Base-by-base conservation (phyloP, 2,329 filamentous ascomycete species). In the Cladosporium halotolerans region DNA sequence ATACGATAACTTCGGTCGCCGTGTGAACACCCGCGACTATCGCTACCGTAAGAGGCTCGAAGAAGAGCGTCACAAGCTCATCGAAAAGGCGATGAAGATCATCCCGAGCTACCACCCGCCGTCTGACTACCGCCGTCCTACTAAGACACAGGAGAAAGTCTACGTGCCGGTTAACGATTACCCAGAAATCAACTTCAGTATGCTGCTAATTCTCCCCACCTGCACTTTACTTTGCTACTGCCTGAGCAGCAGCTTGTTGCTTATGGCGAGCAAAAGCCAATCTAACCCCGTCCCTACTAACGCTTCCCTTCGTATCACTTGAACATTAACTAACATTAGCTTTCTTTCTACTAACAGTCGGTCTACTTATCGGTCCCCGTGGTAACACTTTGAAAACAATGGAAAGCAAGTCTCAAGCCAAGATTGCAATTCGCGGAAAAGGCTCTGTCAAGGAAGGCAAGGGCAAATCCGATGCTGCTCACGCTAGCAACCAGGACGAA, bases 181-280 rank as follows among this genome's bases (percentile, higher is more conserved):
- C 74, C 93, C 93, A 81, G 93, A 99, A 76, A 97, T 99, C 85
- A 99, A 99, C 86, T 99, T 99, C 89, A 99, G 93, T 99, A 96
- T 92, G 92, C 92, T 93, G 91, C 70, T 72, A 70, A 72, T 67
- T 62, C 69, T 68, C 76, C 74, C 77, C 71, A 48, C 52, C 76
- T 64, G 66, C 66, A 61, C 66, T 63, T 72, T 70, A 19, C 56
- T 60, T 55, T 44, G 49, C 33, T 51, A 41, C 54, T 49, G 49
- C 34, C 61, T 75, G 70, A 72, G 75, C 70, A 67, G 70, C 69
- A 71, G 67, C 69, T 65, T 69, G 67, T 43, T 64, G 60, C 64
- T 64, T 58, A 62, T 62, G 63, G 62, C 62, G 62, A 66, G 64
- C 60, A 62, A 65, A 65, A 63, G 64, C 60, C 57, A 62, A 59